Evolutionary conservation across 805 yeast genomes (phyloP).

Genomic region (Myxozyma sirexii): DNA sequence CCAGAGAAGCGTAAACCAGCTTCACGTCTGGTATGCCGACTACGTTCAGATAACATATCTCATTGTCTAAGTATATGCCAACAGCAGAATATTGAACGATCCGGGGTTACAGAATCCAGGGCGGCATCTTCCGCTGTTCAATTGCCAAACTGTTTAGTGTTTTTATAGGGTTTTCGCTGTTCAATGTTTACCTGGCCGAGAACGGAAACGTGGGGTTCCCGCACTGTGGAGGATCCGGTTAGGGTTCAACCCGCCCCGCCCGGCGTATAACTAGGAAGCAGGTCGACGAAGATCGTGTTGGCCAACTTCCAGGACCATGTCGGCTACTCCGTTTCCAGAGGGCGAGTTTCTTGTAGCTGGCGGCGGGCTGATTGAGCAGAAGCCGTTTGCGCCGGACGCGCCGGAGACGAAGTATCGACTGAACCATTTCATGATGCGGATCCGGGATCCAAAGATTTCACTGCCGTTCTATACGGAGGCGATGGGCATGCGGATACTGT

Average conservation of each 20-base stretch:
- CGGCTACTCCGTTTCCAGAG: constrained; percentile 6
- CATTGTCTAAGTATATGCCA: too few species aligned
- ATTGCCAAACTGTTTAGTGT: too few species aligned
- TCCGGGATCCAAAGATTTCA: constrained; percentile 78
- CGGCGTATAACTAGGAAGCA: not conserved
- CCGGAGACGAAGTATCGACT: constrained; percentile 9
- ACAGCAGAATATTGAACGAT: too few species aligned
- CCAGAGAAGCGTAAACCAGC: too few species aligned
- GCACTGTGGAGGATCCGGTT: not conserved
- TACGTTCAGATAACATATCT: too few species aligned
- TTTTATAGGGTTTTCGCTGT: too few species aligned
- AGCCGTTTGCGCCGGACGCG: constrained; percentile 3
- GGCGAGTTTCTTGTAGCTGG: constrained; percentile 11
- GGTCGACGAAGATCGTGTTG: not conserved
- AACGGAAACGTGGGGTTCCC: constrained; percentile 1
- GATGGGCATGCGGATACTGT: constrained; percentile 70
- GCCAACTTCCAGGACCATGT: not conserved
- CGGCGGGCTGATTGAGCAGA: constrained; percentile 4
- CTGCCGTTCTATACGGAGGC: constrained; percentile 70
- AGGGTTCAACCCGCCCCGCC: not conserved
- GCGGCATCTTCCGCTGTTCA: too few species aligned
- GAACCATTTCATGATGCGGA: constrained; percentile 57
- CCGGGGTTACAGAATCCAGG: too few species aligned
- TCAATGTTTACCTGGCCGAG: not conserved
- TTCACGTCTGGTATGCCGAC: too few species aligned